phyloP scores from a whole-genome alignment of 257 asterid species.

The Perilla frutescens region DNA sequence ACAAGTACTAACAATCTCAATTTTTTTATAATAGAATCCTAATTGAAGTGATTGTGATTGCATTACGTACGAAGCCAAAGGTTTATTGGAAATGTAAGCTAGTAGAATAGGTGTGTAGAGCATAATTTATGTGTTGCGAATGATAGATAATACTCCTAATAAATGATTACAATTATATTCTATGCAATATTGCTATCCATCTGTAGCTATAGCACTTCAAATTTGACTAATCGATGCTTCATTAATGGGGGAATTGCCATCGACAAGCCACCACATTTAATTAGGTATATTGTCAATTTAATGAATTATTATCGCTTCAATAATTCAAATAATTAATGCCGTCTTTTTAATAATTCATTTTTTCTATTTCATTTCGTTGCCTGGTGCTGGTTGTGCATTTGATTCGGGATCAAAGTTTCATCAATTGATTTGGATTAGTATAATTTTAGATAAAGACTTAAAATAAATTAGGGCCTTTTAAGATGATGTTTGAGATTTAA shows the following conservation, averaged over 20 bases:
- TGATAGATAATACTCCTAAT: slow-evolving; percentile 16
- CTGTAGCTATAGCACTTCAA: not conserved
- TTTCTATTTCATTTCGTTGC: not conserved
- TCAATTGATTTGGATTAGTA: not conserved
- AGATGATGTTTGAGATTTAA: too few species aligned
- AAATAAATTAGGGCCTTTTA: not conserved
- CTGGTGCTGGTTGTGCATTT: too few species aligned
- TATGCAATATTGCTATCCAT: not conserved
- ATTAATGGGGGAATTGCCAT: slow-evolving; percentile 29
- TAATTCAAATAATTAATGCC: slow-evolving; percentile 2
- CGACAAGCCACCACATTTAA: slow-evolving; percentile 28
- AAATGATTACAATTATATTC: not conserved
- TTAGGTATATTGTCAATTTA: slow-evolving; percentile 28
- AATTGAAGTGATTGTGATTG: too few species aligned
- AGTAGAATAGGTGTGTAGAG: not conserved
- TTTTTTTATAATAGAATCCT: too few species aligned
- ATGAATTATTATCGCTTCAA: slow-evolving; percentile 15
- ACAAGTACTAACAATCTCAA: too few species aligned
- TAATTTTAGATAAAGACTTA: too few species aligned
- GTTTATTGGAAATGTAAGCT: slow-evolving; percentile 34
- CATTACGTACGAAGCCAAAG: too few species aligned
- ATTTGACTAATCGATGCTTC: slow-evolving; percentile 17
- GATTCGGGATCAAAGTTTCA: too few species aligned
- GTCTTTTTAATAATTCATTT: not conserved
- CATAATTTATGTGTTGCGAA: slow-evolving; percentile 13